phyloP scores from a whole-genome alignment of 2,329 filamentous ascomycete genomes.

The Exophiala phaeomuriformis region DNA sequence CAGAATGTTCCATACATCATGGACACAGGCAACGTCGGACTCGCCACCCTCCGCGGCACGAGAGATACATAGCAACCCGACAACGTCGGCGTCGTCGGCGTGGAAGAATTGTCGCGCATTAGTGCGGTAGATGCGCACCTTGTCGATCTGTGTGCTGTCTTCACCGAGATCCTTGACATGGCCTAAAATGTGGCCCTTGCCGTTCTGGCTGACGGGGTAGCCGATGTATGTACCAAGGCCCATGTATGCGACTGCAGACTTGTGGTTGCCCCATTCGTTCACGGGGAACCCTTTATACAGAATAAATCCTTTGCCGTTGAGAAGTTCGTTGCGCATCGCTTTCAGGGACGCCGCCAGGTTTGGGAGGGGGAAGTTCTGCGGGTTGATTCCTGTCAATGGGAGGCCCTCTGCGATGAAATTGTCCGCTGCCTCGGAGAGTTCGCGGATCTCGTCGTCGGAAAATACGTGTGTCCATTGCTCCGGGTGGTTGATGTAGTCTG shows the following conservation, averaged over 20 bases:
- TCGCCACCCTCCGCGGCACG: conserved; percentile 75
- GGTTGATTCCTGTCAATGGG: conserved; percentile 64
- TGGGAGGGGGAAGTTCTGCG: conserved; percentile 56
- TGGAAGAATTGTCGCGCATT: conserved; percentile 82
- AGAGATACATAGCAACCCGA: conserved; percentile 74
- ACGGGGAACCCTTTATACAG: conserved; percentile 83
- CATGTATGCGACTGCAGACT: conserved; percentile 85
- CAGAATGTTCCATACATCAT: conserved; percentile 74
- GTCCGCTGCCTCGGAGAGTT: conserved; percentile 61
- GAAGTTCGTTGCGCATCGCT: conserved; percentile 55
- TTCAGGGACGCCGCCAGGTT: conserved; percentile 48
- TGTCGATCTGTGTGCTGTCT: conserved; percentile 72
- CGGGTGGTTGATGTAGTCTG: conserved; percentile 56
- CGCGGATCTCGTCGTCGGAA: conserved; percentile 57
- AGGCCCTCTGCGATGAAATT: conserved; percentile 58
- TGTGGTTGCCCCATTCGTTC: conserved; percentile 64
- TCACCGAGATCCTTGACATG: conserved; percentile 86
- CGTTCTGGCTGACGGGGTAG: conserved; percentile 83
- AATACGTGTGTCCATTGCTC: conserved; percentile 69
- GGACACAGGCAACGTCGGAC: conserved; percentile 69
- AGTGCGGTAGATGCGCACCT: conserved; percentile 83
- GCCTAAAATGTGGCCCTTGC: conserved; percentile 73
- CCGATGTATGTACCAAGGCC: conserved; percentile 77
- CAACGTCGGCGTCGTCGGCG: conserved; percentile 72
- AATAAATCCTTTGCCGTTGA: conserved; percentile 83